Evolutionary conservation across 2,329 filamentous ascomycete genomes (phyloP).

Genomic region (Xylaria sp.): DNA sequence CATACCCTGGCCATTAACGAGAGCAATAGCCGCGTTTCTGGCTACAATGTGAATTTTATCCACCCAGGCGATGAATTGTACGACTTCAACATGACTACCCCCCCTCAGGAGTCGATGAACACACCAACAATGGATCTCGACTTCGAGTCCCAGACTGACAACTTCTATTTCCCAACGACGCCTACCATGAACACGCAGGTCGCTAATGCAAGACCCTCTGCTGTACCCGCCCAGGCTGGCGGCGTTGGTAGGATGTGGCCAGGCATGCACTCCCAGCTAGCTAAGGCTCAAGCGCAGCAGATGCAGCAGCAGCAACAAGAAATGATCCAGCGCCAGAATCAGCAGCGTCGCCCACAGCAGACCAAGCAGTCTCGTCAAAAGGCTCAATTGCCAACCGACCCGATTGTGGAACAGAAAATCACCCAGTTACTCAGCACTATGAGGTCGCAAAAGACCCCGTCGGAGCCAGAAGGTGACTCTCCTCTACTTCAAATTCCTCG

Average conservation of each 20-base stretch:
- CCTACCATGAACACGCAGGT: conserved; percentile 75
- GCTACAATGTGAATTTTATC: conserved; percentile 65
- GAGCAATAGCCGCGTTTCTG: conserved; percentile 63
- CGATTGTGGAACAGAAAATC: conserved; percentile 90
- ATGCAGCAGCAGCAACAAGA: conserved; percentile 65
- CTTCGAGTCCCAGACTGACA: conserved; percentile 67
- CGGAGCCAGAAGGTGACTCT: conserved; percentile 62
- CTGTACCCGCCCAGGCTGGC: conserved; percentile 61
- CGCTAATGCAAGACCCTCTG: conserved; percentile 67
- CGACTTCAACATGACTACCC: conserved; percentile 74
- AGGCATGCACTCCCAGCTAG: conserved; percentile 85
- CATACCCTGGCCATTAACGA: conserved; percentile 83
- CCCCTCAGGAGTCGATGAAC: conserved; percentile 67
- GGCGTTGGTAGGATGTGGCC: conserved; percentile 84
- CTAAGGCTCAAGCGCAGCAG: conserved; percentile 77
- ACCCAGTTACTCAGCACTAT: conserved; percentile 93
- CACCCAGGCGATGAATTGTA: conserved; percentile 73
- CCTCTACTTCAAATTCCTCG: conserved; percentile 75
- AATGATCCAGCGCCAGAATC: conserved; percentile 50
- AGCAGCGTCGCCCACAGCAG: conserved; percentile 54
- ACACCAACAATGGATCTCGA: conserved; percentile 76
- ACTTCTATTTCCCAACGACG: conserved; percentile 72
- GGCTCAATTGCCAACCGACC: conserved; percentile 67
- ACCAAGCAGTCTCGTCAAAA: conserved; percentile 58
- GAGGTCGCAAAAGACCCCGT: conserved; percentile 74